These are phyloP conservation scores for Hylodesmum podocarpum DNA, from an alignment of 306 rosid species.

Conservation along the genomic window DNA sequence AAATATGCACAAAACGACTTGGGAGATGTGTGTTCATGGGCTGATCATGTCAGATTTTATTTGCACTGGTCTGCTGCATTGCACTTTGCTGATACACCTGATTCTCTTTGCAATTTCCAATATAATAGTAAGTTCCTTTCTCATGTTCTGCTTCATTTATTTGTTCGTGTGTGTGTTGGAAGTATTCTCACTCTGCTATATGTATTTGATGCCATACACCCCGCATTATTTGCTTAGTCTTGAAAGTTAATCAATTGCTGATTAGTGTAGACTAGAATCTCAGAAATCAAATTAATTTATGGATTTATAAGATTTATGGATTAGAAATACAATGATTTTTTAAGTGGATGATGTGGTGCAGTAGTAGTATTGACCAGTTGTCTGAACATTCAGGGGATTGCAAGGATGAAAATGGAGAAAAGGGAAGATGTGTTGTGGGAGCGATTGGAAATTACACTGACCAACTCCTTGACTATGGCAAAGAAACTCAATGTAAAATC, in stretches of 20 bases:
- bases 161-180: not conserved
- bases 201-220: not conserved
- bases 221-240: not conserved
- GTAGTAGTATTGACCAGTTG: not conserved
- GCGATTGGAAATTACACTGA: slow-evolving; percentile 73
- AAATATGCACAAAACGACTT: slow-evolving; percentile 49
- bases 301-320: not conserved
- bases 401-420: slow-evolving; percentile 57
- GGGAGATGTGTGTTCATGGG: slow-evolving; percentile 70
- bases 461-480: slow-evolving; percentile 53
- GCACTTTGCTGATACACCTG: slow-evolving; percentile 75
- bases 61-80: slow-evolving; percentile 74
- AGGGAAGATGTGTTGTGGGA: slow-evolving; percentile 73
- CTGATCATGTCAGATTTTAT: slow-evolving; percentile 65
- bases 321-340: not conserved
- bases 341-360: not conserved
- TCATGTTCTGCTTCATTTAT: not conserved
- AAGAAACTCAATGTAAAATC: slow-evolving; percentile 45
- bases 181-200: not conserved
- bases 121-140: slow-evolving; percentile 48
- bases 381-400: slow-evolving; percentile 65
- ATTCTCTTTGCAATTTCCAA: slow-evolving; percentile 57
- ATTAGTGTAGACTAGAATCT: not conserved
- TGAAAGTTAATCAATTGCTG: not conserved
- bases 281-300: not conserved